These are phyloP conservation scores for Phialophora tarda DNA, from an alignment of 2,329 filamentous ascomycete genomes.

Conservation along the genomic window DNA sequence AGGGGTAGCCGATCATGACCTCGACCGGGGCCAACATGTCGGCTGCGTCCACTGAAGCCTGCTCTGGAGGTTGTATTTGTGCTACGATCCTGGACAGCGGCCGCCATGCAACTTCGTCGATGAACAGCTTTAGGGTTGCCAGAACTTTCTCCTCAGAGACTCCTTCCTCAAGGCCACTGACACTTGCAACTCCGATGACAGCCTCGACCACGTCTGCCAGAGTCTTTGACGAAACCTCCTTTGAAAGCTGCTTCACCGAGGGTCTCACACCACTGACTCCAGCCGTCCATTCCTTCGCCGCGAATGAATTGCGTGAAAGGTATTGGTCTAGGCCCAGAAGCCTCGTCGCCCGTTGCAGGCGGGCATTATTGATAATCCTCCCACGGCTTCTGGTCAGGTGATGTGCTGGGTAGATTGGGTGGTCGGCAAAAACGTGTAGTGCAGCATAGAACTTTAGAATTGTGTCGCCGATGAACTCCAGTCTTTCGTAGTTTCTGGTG, in stretches of 20 bases:
- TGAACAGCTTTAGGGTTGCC: slow-evolving; percentile 63
- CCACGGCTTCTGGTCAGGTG: slow-evolving; percentile 73
- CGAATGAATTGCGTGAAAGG: slow-evolving; percentile 72
- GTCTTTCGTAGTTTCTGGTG: slow-evolving; percentile 71
- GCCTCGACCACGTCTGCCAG: slow-evolving; percentile 89
- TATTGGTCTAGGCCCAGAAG: slow-evolving; percentile 71
- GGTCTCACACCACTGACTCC: slow-evolving; percentile 39
- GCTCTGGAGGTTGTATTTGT: slow-evolving; percentile 3
- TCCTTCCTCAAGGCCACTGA: slow-evolving; percentile 62
- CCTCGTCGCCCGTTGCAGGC: slow-evolving; percentile 70
- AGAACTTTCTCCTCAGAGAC: slow-evolving; percentile 58
- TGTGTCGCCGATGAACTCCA: slow-evolving; percentile 87
- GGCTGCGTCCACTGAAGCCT: background rate
- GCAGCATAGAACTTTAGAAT: slow-evolving; percentile 77
- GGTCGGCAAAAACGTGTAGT: slow-evolving; percentile 65
- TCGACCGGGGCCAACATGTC: slow-evolving; percentile 56
- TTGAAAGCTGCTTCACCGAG: slow-evolving; percentile 26
- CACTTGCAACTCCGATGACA: slow-evolving; percentile 75
- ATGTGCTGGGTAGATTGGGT: slow-evolving; percentile 75
- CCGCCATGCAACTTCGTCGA: slow-evolving; percentile 65
- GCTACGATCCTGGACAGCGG: slow-evolving; percentile 50
- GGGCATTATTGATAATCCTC: slow-evolving; percentile 73
- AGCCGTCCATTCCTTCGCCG: slow-evolving; percentile 73
- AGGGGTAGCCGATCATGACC: slow-evolving; percentile 71
- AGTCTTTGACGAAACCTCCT: slow-evolving; percentile 71